Evolutionary conservation across 495 filamentous ascomycete species (phyloP), one percentile per base, ranked within the genome.

Genomic region (Talaromyces adpressus): DNA sequence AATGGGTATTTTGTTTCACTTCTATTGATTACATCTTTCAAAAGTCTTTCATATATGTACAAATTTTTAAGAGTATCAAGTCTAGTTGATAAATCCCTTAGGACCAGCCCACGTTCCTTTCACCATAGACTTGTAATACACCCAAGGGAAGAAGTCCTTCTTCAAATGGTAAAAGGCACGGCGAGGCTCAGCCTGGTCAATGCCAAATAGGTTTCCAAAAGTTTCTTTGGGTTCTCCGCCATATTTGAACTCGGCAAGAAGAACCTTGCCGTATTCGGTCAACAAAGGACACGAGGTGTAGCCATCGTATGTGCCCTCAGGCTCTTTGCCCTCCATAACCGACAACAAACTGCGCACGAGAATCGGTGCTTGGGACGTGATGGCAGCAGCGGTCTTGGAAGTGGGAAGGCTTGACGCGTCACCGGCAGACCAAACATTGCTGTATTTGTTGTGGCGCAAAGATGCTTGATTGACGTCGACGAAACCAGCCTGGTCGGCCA

Each of bases 121-220:
- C 11, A 87, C 77, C 82, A 86, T 83, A 8, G 74, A 77, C 14
- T 81, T 75, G 18, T 75, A 77, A 67, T 86, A 87, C 54, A 87
- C 85, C 84, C 84, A 87, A 0, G 85, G 85, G 78, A 90, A 90
- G 67, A 90, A 86, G 67, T 88, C 81, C 76, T 88, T 90, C 80
- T 90, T 90, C 58, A 90, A 62, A 61, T 88, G 74, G 57, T 87
- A 90, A 71, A 84, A 90, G 9, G 78, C 66, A 8, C 80, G 73
- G 5, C 81, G 77, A 0, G 87, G 86, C 14, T 64, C 69, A 12
- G 75, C 78, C 73, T 89, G 86, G 66, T 86, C 83, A 51, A 83
- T 77, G 6, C 84, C 85, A 20, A 88, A 72, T 71, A 73, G 78
- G 16, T 72, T 65, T 20, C 70, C 77, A 66, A 89, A 89, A 0